phyloP scores from a whole-genome alignment of 805 yeast species.

The Wickerhamomyces bovis region DNA sequence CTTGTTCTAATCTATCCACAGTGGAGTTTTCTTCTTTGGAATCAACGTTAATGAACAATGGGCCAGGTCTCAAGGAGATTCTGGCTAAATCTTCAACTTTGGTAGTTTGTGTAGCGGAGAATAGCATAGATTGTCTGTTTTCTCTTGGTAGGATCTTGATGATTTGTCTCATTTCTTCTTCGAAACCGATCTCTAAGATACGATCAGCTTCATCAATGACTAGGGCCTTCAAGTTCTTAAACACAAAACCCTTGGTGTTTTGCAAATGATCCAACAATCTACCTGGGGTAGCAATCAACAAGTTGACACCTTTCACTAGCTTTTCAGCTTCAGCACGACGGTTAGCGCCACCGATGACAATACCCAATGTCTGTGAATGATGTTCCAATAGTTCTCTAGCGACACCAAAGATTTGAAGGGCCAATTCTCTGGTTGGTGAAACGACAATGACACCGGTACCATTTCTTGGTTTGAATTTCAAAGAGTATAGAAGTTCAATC shows the following conservation, averaged over 20 bases:
- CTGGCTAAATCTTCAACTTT: conserved; percentile 98
- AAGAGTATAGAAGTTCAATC: conserved; percentile 80
- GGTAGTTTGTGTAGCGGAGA: conserved; percentile 99
- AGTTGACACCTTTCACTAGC: conserved; percentile 85
- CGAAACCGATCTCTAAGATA: conserved; percentile 95
- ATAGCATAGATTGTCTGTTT: conserved; percentile 92
- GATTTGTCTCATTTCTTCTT: conserved; percentile 97
- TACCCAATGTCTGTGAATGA: conserved; percentile 86
- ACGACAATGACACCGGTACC: conserved; percentile 97
- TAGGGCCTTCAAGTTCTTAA: conserved; percentile 89
- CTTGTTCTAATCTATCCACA: conserved; percentile 96
- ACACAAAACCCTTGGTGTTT: conserved; percentile 89
- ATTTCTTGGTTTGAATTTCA: conserved; percentile 94
- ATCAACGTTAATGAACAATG: conserved; percentile 89
- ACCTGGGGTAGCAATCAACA: conserved; percentile 96
- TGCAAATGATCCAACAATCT: conserved; percentile 94
- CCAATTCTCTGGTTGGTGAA: conserved; percentile 96
- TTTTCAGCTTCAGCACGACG: conserved; percentile 97
- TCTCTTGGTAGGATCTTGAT: conserved; percentile 88
- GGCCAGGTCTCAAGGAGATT: conserved; percentile 90
- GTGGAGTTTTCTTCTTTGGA: conserved; percentile 80
- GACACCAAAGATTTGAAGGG: conserved; percentile 95
- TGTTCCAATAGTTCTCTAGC: conserved; percentile 88
- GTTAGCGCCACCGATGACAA: conserved; percentile 98
- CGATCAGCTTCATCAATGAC: conserved; percentile 98